A percentile compares a stretch with the other conserved stretches of the same genome.
These are phyloP conservation scores for Trichoderma cornu-damae DNA, from an alignment of 2,329 filamentous ascomycete species.

Conservation along the genomic window DNA sequence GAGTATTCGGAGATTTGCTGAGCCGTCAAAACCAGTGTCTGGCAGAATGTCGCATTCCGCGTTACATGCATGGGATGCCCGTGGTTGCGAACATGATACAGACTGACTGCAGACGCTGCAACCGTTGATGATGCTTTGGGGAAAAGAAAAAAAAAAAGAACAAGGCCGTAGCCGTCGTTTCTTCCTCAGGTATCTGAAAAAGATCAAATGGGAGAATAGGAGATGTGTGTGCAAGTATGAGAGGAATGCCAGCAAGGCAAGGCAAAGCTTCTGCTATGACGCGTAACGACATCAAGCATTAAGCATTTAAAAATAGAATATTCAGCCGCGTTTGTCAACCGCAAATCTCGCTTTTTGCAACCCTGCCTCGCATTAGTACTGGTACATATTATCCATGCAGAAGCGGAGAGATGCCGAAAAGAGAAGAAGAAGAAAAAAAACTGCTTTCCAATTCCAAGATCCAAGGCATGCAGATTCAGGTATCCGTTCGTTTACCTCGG, in stretches of 20 bases:
- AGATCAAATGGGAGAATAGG: too few relatives aligned
- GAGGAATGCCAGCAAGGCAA: not conserved
- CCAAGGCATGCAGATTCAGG: too few relatives aligned
- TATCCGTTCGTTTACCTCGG: not conserved
- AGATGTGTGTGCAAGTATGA: not conserved
- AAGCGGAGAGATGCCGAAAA: too few relatives aligned
- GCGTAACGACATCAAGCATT: not conserved
- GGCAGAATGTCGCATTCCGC: not conserved
- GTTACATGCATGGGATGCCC: not conserved
- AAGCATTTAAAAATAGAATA: not conserved
- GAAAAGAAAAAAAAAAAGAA: too few relatives aligned
- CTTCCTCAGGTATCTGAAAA: too few relatives aligned
- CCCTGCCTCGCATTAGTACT: not conserved
- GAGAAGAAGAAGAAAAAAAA: too few relatives aligned
- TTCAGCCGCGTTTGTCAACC: not conserved
- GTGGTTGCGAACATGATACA: too few relatives aligned
- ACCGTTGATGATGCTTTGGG: not conserved
- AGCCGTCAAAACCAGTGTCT: not conserved
- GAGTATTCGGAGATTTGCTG: not conserved
- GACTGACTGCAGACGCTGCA: not conserved
- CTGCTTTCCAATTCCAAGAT: too few relatives aligned
- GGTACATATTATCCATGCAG: too few relatives aligned
- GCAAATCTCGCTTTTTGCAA: not conserved
- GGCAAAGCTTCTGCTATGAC: not conserved
- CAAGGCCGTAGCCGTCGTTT: too few relatives aligned